Conservation (phyloP, 164 flowering plant species). For the Sedum album region DNA sequence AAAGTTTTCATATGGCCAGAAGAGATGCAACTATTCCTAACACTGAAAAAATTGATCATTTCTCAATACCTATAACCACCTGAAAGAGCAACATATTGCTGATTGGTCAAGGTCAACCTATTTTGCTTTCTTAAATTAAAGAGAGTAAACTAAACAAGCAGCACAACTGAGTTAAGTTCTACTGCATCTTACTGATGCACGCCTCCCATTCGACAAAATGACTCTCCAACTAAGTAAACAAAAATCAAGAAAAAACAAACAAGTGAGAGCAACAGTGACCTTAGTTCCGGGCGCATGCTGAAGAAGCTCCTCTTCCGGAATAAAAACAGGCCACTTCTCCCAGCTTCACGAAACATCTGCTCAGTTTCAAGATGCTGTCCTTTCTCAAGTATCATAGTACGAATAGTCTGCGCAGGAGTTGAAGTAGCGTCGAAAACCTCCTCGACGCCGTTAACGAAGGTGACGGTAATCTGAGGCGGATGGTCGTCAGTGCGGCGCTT, state of each 20-base stretch:
- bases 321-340: slow-evolving; percentile 87
- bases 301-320: slow-evolving; percentile 71
- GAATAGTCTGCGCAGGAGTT: slow-evolving; percentile 60
- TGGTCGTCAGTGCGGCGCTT: slow-evolving; percentile 85
- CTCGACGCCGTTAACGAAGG: slow-evolving; percentile 82
- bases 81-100: too few species aligned
- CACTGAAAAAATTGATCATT: too few species aligned
- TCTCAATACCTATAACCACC: too few species aligned
- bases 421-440: slow-evolving; percentile 69
- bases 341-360: slow-evolving; percentile 87
- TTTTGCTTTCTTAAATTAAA: too few species aligned
- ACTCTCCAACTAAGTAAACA: slow-evolving; percentile 1
- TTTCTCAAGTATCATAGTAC: slow-evolving; percentile 66
- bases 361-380: slow-evolving; percentile 78
- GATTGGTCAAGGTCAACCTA: too few species aligned
- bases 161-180: too few species aligned
- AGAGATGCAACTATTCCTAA: too few species aligned
- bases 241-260: neutral
- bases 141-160: too few species aligned
- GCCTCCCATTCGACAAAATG: slow-evolving; percentile 24
- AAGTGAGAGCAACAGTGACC: slow-evolving; percentile 25
- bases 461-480: slow-evolving; percentile 80
- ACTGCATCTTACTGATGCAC: too few species aligned
- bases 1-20: neutral
- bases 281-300: slow-evolving; percentile 52